Base-by-base conservation (phyloP, 192 early-diverging fungal genomes). In the Coemansia sp. region DNA sequence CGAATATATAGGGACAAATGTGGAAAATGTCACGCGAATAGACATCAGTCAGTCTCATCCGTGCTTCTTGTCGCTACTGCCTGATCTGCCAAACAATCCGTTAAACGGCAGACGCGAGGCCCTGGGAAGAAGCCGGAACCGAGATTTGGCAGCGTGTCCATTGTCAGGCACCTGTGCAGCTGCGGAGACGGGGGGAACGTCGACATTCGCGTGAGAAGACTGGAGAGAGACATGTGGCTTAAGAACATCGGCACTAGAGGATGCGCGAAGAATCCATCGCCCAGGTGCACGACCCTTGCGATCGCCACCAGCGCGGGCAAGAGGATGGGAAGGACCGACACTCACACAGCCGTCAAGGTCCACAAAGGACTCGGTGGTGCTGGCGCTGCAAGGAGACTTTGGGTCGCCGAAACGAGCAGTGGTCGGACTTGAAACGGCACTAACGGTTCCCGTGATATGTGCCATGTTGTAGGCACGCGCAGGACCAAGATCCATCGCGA, bases 331-430 rank as follows among this genome's bases (percentile, higher is more conserved):
- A n/a, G 40, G 33, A 45, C 57, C 35, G 21, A 58, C 45, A 31
- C 65, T 29, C 7, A 29, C 28, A 59, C 61, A 42, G 16, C 58
- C 48, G 43, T 59, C 58, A 21, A 80, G 55, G 28, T 80, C 72
- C 7, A 80, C 77, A 68, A 74, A 80, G 37, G 77, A 80, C 30
- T 64, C 63, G 39, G 62, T 35, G 42, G 49, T 61, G 45, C 70
- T 64, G 35, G 56, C 20, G 12, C 34, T 40, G 48, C 25, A 51
- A 16, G 48, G 48, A 6, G 48, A 51, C 25, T 51, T 51, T 23
- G 48, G 48, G 25, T 51, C 48, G 48, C 48, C 21, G 12, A 52
- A 31, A 2, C 30, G 53, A 18, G 51, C 30, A 4, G 31, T 39
- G 6, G 52, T 63, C 1, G 67, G 67, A 15, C 60, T 69, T 20